A percentile compares a stretch with the other conserved stretches of the same genome.
Conservation (phyloP, 345 rosid species). For the Mercurialis annua region DNA sequence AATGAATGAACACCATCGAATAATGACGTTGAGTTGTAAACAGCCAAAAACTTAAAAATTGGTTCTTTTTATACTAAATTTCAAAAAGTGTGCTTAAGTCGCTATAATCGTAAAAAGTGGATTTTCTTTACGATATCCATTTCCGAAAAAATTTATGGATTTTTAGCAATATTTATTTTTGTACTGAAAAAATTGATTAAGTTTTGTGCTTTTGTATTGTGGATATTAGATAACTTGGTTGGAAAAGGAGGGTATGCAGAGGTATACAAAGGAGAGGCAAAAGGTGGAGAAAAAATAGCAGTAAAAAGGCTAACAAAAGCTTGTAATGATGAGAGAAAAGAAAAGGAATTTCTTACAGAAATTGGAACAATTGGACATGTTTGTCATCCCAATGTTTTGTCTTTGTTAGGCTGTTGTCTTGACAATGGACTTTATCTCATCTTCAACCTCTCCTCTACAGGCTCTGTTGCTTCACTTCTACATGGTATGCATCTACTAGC, state of each 20-base stretch:
- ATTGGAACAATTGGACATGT: slow-evolving; percentile 95
- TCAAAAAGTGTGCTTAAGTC: too few species aligned
- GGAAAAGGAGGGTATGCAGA: slow-evolving; percentile 96
- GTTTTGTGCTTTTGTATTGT: slow-evolving; percentile 7
- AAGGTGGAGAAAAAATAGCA: slow-evolving; percentile 63
- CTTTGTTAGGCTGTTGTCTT: slow-evolving; percentile 83
- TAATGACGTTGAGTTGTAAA: too few species aligned
- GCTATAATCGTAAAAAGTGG: too few species aligned
- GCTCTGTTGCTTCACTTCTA: slow-evolving; percentile 88
- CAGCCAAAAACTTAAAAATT: too few species aligned
- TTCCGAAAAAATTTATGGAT: too few species aligned
- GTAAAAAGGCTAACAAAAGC: slow-evolving; percentile 77
- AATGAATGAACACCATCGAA: too few species aligned
- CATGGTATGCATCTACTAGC: slow-evolving; percentile 53
- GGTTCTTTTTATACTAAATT: too few species aligned
- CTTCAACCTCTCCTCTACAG: slow-evolving; percentile 76
- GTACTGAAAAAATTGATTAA: not conserved
- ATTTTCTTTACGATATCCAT: too few species aligned
- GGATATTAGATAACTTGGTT: slow-evolving; percentile 54
- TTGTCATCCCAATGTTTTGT: slow-evolving; percentile 67
- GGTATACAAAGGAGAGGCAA: slow-evolving; percentile 65
- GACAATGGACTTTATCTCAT: slow-evolving; percentile 89
- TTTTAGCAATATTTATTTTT: not conserved
- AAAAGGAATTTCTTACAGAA: slow-evolving; percentile 83
- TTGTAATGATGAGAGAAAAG: slow-evolving; percentile 78